Conservation (phyloP, 805 yeast genomes). For the Yarrowia keelungensis region DNA sequence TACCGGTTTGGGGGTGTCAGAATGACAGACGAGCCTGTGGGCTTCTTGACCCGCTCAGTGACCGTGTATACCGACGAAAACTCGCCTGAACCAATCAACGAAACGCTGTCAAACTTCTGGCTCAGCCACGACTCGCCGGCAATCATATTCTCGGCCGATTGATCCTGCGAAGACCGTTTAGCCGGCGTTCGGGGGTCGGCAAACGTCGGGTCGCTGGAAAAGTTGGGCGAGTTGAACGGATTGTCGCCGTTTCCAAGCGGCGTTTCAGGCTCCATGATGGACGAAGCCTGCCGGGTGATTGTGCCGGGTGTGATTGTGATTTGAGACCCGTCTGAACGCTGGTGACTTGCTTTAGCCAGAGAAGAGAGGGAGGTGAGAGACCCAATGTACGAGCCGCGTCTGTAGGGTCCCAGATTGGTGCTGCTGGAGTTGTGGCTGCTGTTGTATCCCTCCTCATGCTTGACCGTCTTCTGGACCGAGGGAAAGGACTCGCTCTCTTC, state of each 20-base stretch:
- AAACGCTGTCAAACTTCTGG: conserved; percentile 68
- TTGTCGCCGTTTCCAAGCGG: conserved; percentile 16
- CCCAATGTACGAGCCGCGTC: conserved; percentile 17
- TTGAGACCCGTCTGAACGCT: conserved; percentile 34
- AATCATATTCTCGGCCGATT: conserved; percentile 39
- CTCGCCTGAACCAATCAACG: conserved; percentile 81
- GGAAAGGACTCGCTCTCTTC: conserved; percentile 24
- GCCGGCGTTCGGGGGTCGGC: conserved; percentile 38
- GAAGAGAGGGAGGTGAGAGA: conserved; percentile 29
- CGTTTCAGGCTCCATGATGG: conserved; percentile 25
- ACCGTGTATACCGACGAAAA: conserved; percentile 89
- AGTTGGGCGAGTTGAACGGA: conserved; percentile 32
- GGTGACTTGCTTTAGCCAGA: conserved; percentile 18
- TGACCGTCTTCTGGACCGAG: neutral
- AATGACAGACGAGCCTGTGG: conserved; percentile 22
- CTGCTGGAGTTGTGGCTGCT: neutral
- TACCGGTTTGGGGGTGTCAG: conserved; percentile 53
- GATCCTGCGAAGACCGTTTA: conserved; percentile 16
- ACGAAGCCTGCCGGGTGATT: conserved; percentile 18
- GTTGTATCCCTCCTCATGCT: neutral
- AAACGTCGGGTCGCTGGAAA: conserved; percentile 14
- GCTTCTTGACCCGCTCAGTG: conserved; percentile 59
- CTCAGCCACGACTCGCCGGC: conserved; percentile 49
- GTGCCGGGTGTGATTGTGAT: conserved; percentile 30
- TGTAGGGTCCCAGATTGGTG: conserved; percentile 6